phyloP scores from a whole-genome alignment of 257 asterid species.

The Solanum microdontum region DNA sequence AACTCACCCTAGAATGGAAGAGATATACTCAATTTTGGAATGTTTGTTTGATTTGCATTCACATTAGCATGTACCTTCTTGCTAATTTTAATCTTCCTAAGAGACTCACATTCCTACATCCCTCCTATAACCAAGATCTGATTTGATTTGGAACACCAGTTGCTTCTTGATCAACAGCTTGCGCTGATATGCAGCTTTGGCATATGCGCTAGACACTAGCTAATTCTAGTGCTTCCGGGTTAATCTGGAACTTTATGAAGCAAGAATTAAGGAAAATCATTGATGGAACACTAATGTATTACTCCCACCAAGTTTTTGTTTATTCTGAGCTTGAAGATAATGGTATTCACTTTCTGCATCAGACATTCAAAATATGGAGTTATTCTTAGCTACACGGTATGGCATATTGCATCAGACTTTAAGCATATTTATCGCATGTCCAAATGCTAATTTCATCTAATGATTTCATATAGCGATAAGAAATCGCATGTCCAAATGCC shows the following conservation, averaged over 20 bases:
- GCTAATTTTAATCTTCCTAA: not conserved
- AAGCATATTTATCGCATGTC: not conserved
- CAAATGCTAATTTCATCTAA: too few relatives aligned
- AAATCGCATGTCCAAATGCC: too few relatives aligned
- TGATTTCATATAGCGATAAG: too few relatives aligned
- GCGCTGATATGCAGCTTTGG: not conserved
- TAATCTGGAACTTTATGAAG: not conserved
- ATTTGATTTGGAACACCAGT: not conserved
- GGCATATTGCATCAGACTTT: not conserved
- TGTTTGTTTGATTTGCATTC: slow-evolving; percentile 16
- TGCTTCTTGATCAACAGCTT: not conserved
- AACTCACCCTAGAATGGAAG: slow-evolving; percentile 50
- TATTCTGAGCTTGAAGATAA: not conserved
- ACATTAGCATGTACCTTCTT: not conserved
- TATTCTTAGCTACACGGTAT: not conserved
- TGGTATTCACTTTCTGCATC: not conserved
- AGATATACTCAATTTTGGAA: slow-evolving; percentile 45
- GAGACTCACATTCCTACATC: not conserved
- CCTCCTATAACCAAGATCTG: not conserved
- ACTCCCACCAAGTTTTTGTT: not conserved
- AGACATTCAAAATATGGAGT: not conserved
- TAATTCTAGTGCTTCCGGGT: not conserved
- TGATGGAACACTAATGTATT: not conserved
- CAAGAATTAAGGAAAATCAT: not conserved
- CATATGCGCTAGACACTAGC: not conserved